Percentiles rank a stretch among this genome's conserved stretches.
phyloP scores from a whole-genome alignment of 805 yeast genomes.

The Wickerhamomyces bovis region DNA sequence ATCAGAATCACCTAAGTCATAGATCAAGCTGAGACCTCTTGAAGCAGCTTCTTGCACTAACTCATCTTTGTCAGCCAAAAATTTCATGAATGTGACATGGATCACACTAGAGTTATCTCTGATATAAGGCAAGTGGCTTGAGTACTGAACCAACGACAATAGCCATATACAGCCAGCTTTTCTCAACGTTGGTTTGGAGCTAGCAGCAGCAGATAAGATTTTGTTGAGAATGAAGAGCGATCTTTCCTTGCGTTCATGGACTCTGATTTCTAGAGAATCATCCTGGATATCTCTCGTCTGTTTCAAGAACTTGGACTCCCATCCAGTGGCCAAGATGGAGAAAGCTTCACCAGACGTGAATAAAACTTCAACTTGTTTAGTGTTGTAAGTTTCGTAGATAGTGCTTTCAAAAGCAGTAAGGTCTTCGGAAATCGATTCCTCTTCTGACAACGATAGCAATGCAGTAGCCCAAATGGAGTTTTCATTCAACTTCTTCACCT shows the following conservation, averaged over 20 bases:
- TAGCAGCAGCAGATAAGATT: constrained; percentile 46
- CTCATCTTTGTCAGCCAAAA: constrained; percentile 77
- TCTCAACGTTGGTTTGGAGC: constrained; percentile 69
- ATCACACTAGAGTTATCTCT: constrained; percentile 45
- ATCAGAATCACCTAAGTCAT: constrained; percentile 66
- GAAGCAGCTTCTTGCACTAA: constrained; percentile 90
- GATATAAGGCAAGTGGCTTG: constrained; percentile 43
- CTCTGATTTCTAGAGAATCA: constrained; percentile 7
- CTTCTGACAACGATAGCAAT: constrained; percentile 38
- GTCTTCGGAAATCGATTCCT: constrained; percentile 23
- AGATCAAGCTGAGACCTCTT: constrained; percentile 76
- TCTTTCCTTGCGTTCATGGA: constrained; percentile 11
- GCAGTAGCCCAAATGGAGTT: constrained; percentile 52
- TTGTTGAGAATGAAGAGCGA: constrained; percentile 33
- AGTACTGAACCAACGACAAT: constrained; percentile 70
- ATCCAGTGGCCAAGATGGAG: constrained; percentile 64
- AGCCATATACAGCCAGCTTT: constrained; percentile 84
- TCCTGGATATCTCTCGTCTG: constrained; percentile 51
- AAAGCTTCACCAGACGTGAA: constrained; percentile 85
- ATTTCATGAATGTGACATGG: constrained; percentile 71
- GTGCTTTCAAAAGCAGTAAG: constrained; percentile 27
- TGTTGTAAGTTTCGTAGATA: constrained; percentile 51
- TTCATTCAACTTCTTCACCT: constrained; percentile 54
- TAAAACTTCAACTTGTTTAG: constrained; percentile 69
- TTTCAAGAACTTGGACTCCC: constrained; percentile 55